Conservation (phyloP, 2,329 filamentous ascomycete species). For the Botrytis elliptica region DNA sequence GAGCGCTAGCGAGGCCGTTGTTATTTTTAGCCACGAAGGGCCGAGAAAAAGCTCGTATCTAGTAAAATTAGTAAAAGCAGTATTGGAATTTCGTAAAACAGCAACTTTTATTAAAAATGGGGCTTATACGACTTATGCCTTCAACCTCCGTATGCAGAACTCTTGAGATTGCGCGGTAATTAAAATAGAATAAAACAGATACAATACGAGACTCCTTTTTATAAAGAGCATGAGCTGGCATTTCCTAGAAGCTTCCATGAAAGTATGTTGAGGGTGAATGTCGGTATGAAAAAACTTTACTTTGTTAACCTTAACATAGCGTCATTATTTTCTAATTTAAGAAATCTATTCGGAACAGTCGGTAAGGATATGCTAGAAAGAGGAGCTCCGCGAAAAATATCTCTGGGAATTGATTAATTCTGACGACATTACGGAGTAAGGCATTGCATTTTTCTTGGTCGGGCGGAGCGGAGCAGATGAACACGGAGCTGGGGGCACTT, state of each 20-base stretch:
- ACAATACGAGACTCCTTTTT: neutral
- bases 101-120: too few species aligned
- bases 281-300: neutral
- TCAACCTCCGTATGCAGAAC: too few species aligned
- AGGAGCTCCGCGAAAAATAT: neutral
- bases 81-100: too few species aligned
- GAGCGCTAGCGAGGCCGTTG: too few species aligned
- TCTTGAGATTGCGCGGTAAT: neutral
- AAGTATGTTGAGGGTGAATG: neutral
- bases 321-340: constrained; percentile 1
- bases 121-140: too few species aligned
- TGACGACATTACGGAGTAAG: neutral
- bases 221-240: neutral
- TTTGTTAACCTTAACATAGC: neutral
- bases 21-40: too few species aligned
- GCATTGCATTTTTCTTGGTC: neutral
- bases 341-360: neutral
- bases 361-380: neutral
- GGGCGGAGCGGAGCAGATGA: neutral
- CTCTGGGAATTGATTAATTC: neutral
- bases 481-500: neutral
- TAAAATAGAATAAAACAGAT: neutral
- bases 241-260: neutral
- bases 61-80: too few species aligned
- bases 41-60: too few species aligned